Percentiles rank a stretch among this genome's conserved stretches.
Conservation (phyloP, 1,284 basidiomycete species). For the Phlebopus sp. region DNA sequence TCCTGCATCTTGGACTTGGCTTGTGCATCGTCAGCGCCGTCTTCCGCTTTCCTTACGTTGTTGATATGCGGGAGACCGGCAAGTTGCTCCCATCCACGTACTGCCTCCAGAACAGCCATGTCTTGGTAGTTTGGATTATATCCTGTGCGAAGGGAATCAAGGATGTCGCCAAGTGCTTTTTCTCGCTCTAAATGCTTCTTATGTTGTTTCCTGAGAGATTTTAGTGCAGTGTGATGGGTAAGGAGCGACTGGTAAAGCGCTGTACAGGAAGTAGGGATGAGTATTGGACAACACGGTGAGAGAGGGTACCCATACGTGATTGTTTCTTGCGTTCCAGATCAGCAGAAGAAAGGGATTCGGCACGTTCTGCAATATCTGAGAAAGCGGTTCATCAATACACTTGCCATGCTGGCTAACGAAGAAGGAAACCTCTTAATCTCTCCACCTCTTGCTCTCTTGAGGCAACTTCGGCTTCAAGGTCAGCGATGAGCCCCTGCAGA, state of each 20-base stretch:
- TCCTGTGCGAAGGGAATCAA: slow-evolving; percentile 75
- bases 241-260: slow-evolving; percentile 80
- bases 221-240: slow-evolving; percentile 72
- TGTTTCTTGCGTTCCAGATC: slow-evolving; percentile 79
- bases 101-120: slow-evolving; percentile 97
- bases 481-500: slow-evolving; percentile 58
- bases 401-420: not conserved
- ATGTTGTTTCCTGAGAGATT: slow-evolving; percentile 71
- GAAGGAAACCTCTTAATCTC: slow-evolving; percentile 54
- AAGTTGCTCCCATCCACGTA: slow-evolving; percentile 89
- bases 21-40: slow-evolving; percentile 27
- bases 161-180: slow-evolving; percentile 78
- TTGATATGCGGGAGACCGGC: slow-evolving; percentile 69
- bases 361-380: slow-evolving; percentile 63
- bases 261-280: slow-evolving; percentile 30
- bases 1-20: slow-evolving; percentile 14
- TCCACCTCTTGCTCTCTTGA: slow-evolving; percentile 68
- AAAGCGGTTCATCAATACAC: slow-evolving; percentile 3
- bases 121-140: slow-evolving; percentile 99
- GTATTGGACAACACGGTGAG: slow-evolving; percentile 23
- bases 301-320: slow-evolving; percentile 61
- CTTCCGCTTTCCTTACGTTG: slow-evolving; percentile 47
- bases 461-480: slow-evolving; percentile 57
- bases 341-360: slow-evolving; percentile 71
- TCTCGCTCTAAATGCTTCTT: slow-evolving; percentile 73